These are phyloP conservation scores for Nidula niveotomentosa DNA, from an alignment of 1,284 basidiomycete species.

Conservation along the genomic window DNA sequence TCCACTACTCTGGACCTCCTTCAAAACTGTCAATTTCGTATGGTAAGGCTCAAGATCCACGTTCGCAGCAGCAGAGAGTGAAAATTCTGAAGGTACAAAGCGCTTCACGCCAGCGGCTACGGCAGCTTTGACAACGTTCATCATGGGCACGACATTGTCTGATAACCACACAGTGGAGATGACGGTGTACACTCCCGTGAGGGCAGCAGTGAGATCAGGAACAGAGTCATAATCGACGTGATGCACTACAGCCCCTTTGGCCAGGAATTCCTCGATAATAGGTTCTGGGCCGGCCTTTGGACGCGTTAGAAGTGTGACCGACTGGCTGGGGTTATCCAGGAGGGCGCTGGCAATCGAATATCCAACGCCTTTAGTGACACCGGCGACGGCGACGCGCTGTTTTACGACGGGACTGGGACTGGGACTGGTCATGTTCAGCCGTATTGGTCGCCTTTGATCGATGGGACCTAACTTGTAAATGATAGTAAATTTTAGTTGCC, in stretches of 20 bases:
- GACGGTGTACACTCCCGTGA: background rate
- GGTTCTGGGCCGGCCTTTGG: background rate
- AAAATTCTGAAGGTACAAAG: background rate
- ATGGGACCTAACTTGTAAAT: no score
- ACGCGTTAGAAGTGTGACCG: background rate
- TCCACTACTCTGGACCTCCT: background rate
- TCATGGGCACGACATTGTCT: background rate
- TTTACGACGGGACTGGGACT: no score
- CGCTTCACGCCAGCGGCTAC: background rate
- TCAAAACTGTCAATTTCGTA: background rate
- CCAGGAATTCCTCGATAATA: background rate
- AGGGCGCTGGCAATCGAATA: constrained; percentile 1
- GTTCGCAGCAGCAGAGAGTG: background rate
- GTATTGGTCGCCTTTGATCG: no score
- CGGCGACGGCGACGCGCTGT: constrained; percentile 1
- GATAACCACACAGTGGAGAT: background rate
- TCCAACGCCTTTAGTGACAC: constrained; percentile 4
- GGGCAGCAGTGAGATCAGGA: background rate
- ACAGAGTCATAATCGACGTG: background rate
- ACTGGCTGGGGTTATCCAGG: background rate
- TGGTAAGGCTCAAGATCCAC: background rate
- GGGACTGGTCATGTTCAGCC: no score
- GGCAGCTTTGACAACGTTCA: background rate
- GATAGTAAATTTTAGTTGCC: no score
- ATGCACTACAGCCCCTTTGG: background rate